Evolutionary conservation across 1,139 yeast species (phyloP).

Genomic region (Pichia sp.): DNA sequence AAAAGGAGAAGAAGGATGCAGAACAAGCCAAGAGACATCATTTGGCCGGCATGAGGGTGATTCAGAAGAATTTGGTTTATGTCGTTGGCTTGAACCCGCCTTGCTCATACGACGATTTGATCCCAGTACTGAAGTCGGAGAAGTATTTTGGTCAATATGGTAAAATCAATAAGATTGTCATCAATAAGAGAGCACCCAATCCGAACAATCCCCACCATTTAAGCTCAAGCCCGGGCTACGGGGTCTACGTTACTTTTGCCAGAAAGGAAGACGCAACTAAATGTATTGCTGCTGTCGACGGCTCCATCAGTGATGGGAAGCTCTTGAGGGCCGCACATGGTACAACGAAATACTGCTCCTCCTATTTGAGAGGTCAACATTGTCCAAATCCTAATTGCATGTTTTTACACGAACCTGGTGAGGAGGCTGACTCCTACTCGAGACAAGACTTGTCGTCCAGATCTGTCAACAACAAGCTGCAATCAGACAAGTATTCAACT

Average conservation of each 20-base stretch:
- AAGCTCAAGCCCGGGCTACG: conserved; percentile 64
- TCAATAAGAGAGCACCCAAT: conserved; percentile 69
- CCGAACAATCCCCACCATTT: conserved; percentile 35
- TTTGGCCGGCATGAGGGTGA: conserved; percentile 93
- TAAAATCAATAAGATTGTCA: conserved; percentile 87
- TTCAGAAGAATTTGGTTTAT: conserved; percentile 94
- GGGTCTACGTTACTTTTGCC: conserved; percentile 93
- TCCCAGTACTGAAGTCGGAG: conserved; percentile 78
- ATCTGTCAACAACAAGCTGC: conserved; percentile 61
- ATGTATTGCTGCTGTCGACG: conserved; percentile 92
- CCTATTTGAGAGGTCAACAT: conserved; percentile 88
- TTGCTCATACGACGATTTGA: conserved; percentile 83
- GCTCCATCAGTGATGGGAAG: conserved; percentile 88
- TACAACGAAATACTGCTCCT: conserved; percentile 95
- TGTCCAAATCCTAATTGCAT: conserved; percentile 99
- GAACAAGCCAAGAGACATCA: conserved; percentile 89
- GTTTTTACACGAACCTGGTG: conserved; percentile 99
- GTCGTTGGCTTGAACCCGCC: conserved; percentile 95
- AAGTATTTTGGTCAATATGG: conserved; percentile 98
- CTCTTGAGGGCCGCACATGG: conserved; percentile 92
- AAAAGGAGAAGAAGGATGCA: conserved; percentile 86
- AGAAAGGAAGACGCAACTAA: conserved; percentile 90
- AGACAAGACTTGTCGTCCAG: conserved; percentile 87
- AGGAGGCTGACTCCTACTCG: conserved; percentile 95
- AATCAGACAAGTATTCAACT: conserved; percentile 33